These are phyloP conservation scores for Marasmius oreades DNA, from an alignment of 1,284 basidiomycete genomes.

Conservation along the genomic window DNA sequence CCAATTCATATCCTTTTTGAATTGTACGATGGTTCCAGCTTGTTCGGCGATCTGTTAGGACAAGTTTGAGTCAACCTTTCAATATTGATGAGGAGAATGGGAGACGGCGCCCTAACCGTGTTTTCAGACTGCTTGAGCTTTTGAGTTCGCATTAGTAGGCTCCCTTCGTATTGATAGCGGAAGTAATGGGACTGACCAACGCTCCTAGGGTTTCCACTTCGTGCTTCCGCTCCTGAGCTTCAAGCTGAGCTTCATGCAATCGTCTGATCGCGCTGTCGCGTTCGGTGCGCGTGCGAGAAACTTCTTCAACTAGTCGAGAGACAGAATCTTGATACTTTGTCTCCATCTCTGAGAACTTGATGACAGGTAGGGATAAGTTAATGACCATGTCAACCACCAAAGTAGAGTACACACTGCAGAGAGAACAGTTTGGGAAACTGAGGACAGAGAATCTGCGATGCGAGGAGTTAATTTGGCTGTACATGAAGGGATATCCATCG, in stretches of 20 bases:
- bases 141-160: too few species aligned
- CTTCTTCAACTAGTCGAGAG: slow-evolving; percentile 40
- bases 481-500: neutral
- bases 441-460: neutral
- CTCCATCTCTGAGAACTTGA: slow-evolving; percentile 44
- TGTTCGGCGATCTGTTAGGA: slow-evolving; percentile 50
- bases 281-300: slow-evolving; percentile 30
- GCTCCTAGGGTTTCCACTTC: slow-evolving; percentile 48
- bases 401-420: neutral
- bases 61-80: slow-evolving; percentile 2
- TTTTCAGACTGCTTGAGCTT: slow-evolving; percentile 56
- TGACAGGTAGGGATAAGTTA: neutral
- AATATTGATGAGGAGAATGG: neutral
- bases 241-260: slow-evolving; percentile 40
- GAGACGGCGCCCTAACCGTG: slow-evolving; percentile 46
- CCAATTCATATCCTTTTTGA: slow-evolving; percentile 58
- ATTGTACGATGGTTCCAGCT: slow-evolving; percentile 53
- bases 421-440: neutral
- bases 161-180: too few species aligned
- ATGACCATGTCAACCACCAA: neutral
- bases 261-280: slow-evolving; percentile 52
- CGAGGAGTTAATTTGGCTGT: neutral
- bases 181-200: slow-evolving; percentile 31
- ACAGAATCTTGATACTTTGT: slow-evolving; percentile 42
- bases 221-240: slow-evolving; percentile 46